Base-by-base conservation (phyloP, 176 grass and related monocot genomes). In the Aegilops longissima region DNA sequence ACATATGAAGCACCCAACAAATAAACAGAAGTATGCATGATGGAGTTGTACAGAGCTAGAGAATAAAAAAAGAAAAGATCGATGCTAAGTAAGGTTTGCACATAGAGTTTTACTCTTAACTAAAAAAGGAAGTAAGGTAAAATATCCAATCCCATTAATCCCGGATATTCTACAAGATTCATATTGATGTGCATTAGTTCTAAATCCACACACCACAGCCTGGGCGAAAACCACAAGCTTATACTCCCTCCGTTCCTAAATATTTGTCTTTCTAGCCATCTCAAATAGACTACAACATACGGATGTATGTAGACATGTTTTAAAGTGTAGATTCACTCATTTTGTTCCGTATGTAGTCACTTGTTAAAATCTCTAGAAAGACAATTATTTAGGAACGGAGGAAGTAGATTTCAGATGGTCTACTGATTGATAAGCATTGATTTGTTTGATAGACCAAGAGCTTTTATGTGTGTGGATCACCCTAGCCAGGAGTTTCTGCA, bases 21-120 rank as follows among this genome's bases (percentile, higher is more conserved):
- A 61, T 67, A 77, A 88, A 79, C 23, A 84, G n/a, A 73, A 39
- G 70, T 79, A 70, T 8, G 35, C 23, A 64, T 51, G 14, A 20
- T 0, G 10, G 65, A 64, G 2, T 24, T 63, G 8, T 49, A 34
- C 3, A 78, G 13, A 7, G 59, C 39, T 67, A 74, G 4, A 44
- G 7, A 84, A 56, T 73, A 24, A 54, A 44, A 12, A 80, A 66
- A 66, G 17, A 66, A 30, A 78, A 71, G 33, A 80, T 47, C 3
- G 16, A 80, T 66, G 16, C 78, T 8, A 8, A 47, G 61, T 80
- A 16, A 31, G 24, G 24, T 45, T 30, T 80, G 78, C 39, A 80
- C 35, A 80, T 73, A 44, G 23, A 80, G 16, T 49, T 45, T 29
- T 67, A 51, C 27, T 51, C 65, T 51, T 31, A 6, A 63, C 61